These are phyloP conservation scores for Trametes punicea DNA, from an alignment of 768 basidiomycete genomes.

Conservation along the genomic window DNA sequence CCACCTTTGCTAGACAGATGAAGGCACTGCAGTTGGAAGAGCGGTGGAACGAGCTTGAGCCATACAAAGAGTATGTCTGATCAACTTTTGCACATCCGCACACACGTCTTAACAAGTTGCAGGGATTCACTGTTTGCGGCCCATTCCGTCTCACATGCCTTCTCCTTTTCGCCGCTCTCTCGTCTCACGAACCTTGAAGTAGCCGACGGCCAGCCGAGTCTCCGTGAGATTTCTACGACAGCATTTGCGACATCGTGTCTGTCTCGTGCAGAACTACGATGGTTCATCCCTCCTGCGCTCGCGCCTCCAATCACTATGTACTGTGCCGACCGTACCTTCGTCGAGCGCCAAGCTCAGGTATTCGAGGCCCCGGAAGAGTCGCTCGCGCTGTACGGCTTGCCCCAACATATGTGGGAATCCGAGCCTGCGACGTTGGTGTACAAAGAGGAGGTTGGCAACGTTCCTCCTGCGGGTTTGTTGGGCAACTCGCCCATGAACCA, in stretches of 20 bases:
- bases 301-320: conserved; percentile 79
- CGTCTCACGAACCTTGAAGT: conserved; percentile 24
- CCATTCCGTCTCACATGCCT: conserved; percentile 31
- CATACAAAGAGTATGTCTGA: conserved; percentile 42
- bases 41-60: conserved; percentile 36
- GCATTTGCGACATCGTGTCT: conserved; percentile 77
- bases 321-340: conserved; percentile 74
- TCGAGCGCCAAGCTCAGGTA: conserved; percentile 61
- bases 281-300: conserved; percentile 81
- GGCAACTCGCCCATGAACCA: conserved; percentile 65
- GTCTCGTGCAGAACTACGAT: conserved; percentile 74
- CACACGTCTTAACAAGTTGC: not conserved
- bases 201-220: conserved; percentile 46
- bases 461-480: conserved; percentile 68
- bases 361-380: conserved; percentile 72
- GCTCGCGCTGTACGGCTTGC: conserved; percentile 80
- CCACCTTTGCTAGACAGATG: conserved; percentile 57
- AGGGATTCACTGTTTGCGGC: conserved; percentile 58
- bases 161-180: conserved; percentile 34
- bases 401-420: conserved; percentile 61
- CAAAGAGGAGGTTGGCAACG: conserved; percentile 48
- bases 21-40: conserved; percentile 45
- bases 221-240: conserved; percentile 56
- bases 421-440: conserved; percentile 47
- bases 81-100: not conserved